A percentile compares a stretch with the other conserved stretches of the same genome.
Evolutionary conservation across 2,329 filamentous ascomycete species (phyloP).

Genomic region (Fusarium pseudocircinatum): DNA sequence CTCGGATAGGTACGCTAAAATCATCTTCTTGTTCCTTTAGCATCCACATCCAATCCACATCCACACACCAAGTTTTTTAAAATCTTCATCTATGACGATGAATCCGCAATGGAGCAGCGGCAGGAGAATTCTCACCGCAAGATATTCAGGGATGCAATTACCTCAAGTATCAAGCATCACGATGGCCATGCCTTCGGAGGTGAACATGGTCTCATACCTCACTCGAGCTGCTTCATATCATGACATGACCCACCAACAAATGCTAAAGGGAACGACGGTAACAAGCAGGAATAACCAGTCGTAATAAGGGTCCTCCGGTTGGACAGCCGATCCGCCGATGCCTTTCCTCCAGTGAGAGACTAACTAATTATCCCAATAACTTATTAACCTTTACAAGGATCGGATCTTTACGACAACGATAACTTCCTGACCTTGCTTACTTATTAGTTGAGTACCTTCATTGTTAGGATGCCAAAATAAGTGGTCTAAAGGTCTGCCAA

Average conservation of each 20-base stretch:
- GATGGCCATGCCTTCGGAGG: background rate
- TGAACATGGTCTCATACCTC: background rate
- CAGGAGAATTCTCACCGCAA: conserved; percentile 11
- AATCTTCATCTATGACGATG: conserved; percentile 22
- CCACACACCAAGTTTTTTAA: background rate
- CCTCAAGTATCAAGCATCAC: conserved; percentile 3
- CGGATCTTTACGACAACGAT: conserved; percentile 5
- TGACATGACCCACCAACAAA: background rate
- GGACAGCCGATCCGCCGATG: conserved; percentile 21
- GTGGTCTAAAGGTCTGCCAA: background rate
- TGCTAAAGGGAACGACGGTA: background rate
- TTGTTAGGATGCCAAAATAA: background rate
- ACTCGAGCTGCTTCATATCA: conserved; percentile 2
- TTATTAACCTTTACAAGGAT: conserved; percentile 3
- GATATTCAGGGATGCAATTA: conserved; percentile 10
- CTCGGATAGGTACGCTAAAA: conserved; percentile 10
- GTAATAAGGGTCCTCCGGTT: conserved; percentile 42
- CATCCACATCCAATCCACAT: conserved; percentile 1
- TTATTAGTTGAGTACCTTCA: background rate
- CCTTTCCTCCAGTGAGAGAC: conserved; percentile 2
- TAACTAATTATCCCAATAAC: background rate
- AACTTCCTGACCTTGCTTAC: background rate
- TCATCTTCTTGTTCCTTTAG: background rate
- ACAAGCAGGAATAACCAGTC: conserved; percentile 21
- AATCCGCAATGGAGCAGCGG: conserved; percentile 1